Conservation (phyloP, 495 filamentous ascomycete genomes). For the Aspergillus nanangensis region DNA sequence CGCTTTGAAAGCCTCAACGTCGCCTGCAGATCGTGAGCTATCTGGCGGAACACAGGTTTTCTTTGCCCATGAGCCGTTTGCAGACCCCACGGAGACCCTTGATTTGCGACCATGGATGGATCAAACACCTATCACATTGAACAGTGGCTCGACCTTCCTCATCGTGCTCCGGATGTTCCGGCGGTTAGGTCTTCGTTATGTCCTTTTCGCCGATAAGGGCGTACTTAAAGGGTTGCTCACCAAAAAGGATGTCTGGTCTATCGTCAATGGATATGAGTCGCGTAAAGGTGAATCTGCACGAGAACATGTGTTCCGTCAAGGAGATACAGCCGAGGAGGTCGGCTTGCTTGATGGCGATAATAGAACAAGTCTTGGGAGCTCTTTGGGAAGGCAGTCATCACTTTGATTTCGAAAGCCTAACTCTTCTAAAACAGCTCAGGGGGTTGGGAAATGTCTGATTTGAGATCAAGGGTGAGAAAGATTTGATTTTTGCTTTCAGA, state of each 20-base stretch:
- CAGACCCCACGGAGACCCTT: conserved; percentile 71
- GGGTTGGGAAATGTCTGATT: not conserved
- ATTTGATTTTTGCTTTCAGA: conserved; percentile 4
- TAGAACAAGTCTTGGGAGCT: conserved; percentile 33
- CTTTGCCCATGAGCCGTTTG: conserved; percentile 77
- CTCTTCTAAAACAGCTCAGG: no score
- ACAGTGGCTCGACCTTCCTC: conserved; percentile 65
- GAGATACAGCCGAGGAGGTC: conserved; percentile 42
- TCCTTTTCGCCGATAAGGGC: conserved; percentile 80
- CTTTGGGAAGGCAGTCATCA: conserved; percentile 32
- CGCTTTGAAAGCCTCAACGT: conserved; percentile 55
- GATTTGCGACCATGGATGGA: conserved; percentile 98
- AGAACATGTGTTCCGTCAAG: conserved; percentile 31
- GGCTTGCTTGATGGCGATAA: conserved; percentile 45
- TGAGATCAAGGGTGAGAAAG: conserved; percentile 2
- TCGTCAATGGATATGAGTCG: conserved; percentile 77
- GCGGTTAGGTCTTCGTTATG: conserved; percentile 85
- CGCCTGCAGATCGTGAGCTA: conserved; percentile 47
- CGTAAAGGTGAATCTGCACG: conserved; percentile 32
- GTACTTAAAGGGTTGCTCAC: conserved; percentile 81
- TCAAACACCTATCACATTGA: conserved; percentile 90
- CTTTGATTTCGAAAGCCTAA: no score
- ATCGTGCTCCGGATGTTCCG: conserved; percentile 89
- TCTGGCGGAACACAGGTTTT: conserved; percentile 71
- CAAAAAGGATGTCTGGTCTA: conserved; percentile 97